Conservation (phyloP, 176 grass and related monocot genomes). For the Cenchrus americanus region DNA sequence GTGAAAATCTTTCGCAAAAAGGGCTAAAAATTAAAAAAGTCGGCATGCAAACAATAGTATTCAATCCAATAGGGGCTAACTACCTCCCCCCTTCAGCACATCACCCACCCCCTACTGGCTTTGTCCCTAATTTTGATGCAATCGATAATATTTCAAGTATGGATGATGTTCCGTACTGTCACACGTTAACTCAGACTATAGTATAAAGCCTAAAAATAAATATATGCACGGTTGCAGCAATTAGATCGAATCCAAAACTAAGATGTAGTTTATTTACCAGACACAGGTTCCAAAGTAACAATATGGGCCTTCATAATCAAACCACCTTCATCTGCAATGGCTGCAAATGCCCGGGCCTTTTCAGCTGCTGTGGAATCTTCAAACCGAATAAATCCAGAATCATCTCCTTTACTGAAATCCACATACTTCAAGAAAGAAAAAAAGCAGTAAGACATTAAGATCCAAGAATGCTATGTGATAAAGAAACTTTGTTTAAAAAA, state of each 20-base stretch:
- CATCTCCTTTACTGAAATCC: slow-evolving; percentile 84
- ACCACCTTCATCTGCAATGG: slow-evolving; percentile 76
- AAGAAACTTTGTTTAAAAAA: slow-evolving; percentile 35
- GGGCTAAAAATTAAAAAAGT: too few relatives aligned
- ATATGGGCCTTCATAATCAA: slow-evolving; percentile 75
- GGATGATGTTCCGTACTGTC: not conserved
- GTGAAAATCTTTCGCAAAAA: too few relatives aligned
- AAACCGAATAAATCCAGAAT: slow-evolving; percentile 82
- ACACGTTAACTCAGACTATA: slow-evolving; percentile 11
- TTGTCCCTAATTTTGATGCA: not conserved
- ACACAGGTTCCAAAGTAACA: slow-evolving; percentile 73
- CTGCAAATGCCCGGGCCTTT: slow-evolving; percentile 78
- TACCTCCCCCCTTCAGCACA: too few relatives aligned
- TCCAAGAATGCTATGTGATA: not conserved
- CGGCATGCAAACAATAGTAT: too few relatives aligned
- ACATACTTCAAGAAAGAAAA: slow-evolving; percentile 60
- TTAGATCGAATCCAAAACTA: not conserved
- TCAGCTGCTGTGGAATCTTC: slow-evolving; percentile 73
- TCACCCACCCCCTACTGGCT: too few relatives aligned
- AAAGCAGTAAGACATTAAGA: slow-evolving; percentile 6
- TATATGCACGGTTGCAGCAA: not conserved
- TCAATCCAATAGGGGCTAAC: too few relatives aligned
- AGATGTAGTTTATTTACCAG: slow-evolving; percentile 54
- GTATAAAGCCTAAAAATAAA: not conserved
- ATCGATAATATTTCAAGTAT: slow-evolving; percentile 18